Evolutionary conservation across 2,329 filamentous ascomycete genomes (phyloP), one percentile per base, ranked within the genome.

Genomic region (Pseudocercospora fuligena): DNA sequence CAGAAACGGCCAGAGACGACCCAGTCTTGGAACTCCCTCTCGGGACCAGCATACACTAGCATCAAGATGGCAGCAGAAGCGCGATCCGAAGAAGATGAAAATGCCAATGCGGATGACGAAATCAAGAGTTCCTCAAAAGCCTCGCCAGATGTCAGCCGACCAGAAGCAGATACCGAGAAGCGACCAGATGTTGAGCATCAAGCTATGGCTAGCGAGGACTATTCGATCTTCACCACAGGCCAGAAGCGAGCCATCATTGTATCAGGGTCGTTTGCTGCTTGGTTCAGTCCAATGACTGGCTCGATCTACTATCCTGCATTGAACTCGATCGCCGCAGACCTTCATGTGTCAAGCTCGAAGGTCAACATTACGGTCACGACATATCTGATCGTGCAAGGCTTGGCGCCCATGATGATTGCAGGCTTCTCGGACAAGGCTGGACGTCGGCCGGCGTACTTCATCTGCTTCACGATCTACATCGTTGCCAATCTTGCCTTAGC

Each of bases 341-440:
- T 84, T 49, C 64, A 78, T 27, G 79, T 82, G 11, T 80, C 82
- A 0, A 74, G 73, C 14, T 78, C 80, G 6, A 74, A 78, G 57
- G 80, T 85, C 69, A 85, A 86, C 68, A 74, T 86, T 65, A 85
- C 84, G 0, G 76, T 86, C 14, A 86, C 83, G 0, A 81, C 80
- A 3, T 86, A 85, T 66, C 73, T 85, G 75, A 76, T 78, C 57
- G 61, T 76, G 11, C 76, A 77, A 71, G 76, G 76, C 5, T 65
- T 77, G 6, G 74, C 75, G 5, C 75, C 76, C 1, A 75, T 73
- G 70, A 72, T 77, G 63, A 74, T 76, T 9, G 75, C 71, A 23
- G 73, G 71, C 9, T 74, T 77, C 62, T 71, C 71, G 2, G 75
- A 78, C 64, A 73, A 71, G 46, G 75, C 74, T 33, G 76, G 76